These are phyloP conservation scores for Mariannaea elegans DNA, from an alignment of 2,329 filamentous ascomycete genomes.

Conservation along the genomic window DNA sequence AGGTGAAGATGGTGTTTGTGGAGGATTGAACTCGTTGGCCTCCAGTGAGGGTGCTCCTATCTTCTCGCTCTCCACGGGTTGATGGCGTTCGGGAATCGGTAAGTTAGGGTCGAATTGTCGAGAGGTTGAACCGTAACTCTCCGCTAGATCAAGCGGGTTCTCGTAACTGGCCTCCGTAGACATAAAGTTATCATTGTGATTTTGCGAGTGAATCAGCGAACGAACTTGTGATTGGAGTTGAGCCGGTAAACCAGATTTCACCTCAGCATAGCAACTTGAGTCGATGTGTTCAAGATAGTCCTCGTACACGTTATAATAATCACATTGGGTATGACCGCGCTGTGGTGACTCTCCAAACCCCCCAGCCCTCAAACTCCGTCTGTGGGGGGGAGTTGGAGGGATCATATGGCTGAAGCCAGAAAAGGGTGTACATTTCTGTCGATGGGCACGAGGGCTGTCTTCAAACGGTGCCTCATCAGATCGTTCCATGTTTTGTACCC, in stretches of 20 bases:
- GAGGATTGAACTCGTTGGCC: slow-evolving; percentile 5
- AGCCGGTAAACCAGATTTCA: not conserved
- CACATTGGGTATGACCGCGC: not conserved
- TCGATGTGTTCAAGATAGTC: not conserved
- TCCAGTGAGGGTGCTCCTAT: slow-evolving; percentile 1
- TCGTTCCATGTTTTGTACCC: not conserved
- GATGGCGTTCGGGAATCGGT: not conserved
- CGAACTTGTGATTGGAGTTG: not conserved
- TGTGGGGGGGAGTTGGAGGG: slow-evolving; percentile 21
- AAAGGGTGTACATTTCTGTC: not conserved
- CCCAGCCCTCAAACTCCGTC: slow-evolving; percentile 6
- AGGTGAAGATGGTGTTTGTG: slow-evolving; percentile 34
- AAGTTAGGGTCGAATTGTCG: slow-evolving; percentile 23
- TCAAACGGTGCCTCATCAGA: not conserved
- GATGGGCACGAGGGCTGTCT: not conserved
- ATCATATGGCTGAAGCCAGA: not conserved
- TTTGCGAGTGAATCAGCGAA: no score
- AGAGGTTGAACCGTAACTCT: slow-evolving; percentile 17
- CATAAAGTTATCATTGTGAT: slow-evolving; percentile 19
- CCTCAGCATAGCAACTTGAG: not conserved
- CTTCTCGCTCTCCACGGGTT: not conserved
- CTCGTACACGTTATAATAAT: not conserved
- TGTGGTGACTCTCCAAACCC: not conserved
- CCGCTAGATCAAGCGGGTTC: slow-evolving; percentile 9
- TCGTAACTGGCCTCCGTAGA: slow-evolving; percentile 12